These are phyloP conservation scores for Porcisia deanei DNA, from an alignment of 208 protist genomes.

Conservation along the genomic window DNA sequence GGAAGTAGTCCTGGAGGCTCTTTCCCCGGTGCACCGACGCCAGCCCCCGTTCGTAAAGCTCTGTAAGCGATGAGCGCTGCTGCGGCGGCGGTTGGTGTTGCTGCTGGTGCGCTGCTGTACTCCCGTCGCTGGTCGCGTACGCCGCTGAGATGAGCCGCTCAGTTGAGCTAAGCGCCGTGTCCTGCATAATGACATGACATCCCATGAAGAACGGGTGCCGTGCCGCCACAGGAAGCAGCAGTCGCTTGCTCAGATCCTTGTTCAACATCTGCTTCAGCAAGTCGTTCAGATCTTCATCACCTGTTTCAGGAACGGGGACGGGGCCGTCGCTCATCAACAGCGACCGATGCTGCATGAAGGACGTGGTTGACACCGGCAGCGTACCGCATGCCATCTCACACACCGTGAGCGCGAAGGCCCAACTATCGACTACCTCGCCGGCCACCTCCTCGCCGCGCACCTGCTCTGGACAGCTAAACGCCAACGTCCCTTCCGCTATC, in stretches of 20 bases:
- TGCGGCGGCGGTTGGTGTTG: neutral
- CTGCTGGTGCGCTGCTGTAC: neutral
- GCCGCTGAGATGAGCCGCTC: neutral
- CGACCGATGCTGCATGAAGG: slow-evolving; percentile 20
- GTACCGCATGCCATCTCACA: slow-evolving; percentile 75
- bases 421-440: slow-evolving; percentile 86
- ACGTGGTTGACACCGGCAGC: slow-evolving; percentile 48
- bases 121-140: neutral
- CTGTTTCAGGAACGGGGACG: slow-evolving; percentile 16
- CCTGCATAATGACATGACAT: slow-evolving; percentile 12
- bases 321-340: slow-evolving; percentile 18
- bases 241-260: slow-evolving; percentile 60
- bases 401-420: slow-evolving; percentile 91
- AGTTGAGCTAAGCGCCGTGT: neutral
- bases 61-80: slow-evolving; percentile 10
- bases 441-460: slow-evolving; percentile 44
- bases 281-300: slow-evolving; percentile 48
- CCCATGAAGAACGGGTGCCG: slow-evolving; percentile 61
- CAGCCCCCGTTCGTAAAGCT: slow-evolving; percentile 50
- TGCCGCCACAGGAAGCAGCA: slow-evolving; percentile 53
- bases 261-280: slow-evolving; percentile 69
- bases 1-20: slow-evolving; percentile 58
- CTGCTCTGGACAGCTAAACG: slow-evolving; percentile 84
- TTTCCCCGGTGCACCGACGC: slow-evolving; percentile 55
- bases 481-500: slow-evolving; percentile 66